These are phyloP conservation scores for Cubamyces sp. DNA, from an alignment of 768 basidiomycete species.

Conservation along the genomic window DNA sequence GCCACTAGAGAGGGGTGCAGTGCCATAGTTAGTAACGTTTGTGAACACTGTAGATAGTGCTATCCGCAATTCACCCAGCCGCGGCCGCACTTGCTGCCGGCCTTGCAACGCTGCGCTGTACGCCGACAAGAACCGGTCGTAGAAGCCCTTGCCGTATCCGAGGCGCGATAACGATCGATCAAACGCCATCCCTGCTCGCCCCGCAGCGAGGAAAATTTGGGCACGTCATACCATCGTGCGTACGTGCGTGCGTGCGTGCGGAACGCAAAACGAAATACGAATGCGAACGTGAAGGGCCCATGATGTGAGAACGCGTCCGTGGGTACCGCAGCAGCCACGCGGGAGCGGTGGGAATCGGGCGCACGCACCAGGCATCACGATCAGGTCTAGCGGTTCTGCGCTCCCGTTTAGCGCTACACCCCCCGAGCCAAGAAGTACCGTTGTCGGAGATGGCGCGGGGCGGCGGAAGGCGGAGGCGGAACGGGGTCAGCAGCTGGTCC, in stretches of 20 bases:
- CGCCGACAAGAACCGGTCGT: slow-evolving; percentile 69
- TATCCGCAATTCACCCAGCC: slow-evolving; percentile 53
- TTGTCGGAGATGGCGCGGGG: neutral
- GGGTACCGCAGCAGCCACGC: slow-evolving; percentile 17
- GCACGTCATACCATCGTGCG: neutral
- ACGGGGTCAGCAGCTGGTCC: slow-evolving; percentile 17
- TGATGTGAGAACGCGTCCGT: slow-evolving; percentile 3
- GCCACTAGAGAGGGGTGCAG: slow-evolving; percentile 49
- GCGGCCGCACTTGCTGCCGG: slow-evolving; percentile 53
- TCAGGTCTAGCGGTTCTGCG: slow-evolving; percentile 57
- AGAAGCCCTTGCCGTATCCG: slow-evolving; percentile 85
- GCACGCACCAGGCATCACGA: slow-evolving; percentile 65
- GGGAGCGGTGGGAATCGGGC: neutral
- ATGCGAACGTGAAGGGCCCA: neutral
- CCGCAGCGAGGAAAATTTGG: neutral
- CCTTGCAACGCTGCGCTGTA: slow-evolving; percentile 45
- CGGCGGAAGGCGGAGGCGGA: neutral
- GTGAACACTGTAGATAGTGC: slow-evolving; percentile 15
- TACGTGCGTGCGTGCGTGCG: too few species aligned
- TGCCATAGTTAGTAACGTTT: slow-evolving; percentile 15
- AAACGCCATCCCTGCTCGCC: slow-evolving; percentile 67
- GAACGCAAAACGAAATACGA: too few species aligned
- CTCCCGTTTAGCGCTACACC: slow-evolving; percentile 42
- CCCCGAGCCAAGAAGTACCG: neutral
- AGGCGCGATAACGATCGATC: slow-evolving; percentile 69